phyloP scores from a whole-genome alignment of 495 filamentous ascomycete genomes.

The Bombardia bombarda region DNA sequence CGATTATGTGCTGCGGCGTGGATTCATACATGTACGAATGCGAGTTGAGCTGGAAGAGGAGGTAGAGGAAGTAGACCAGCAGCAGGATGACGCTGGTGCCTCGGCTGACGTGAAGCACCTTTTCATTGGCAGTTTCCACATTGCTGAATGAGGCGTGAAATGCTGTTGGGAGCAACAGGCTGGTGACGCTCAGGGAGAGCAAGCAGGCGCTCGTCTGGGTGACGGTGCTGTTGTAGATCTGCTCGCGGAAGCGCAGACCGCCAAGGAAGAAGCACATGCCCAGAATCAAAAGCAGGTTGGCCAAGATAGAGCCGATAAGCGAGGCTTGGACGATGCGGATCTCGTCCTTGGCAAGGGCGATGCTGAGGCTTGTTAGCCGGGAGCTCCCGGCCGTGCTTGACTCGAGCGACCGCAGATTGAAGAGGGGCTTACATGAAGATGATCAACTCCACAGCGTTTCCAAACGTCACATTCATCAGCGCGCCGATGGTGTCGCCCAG shows the following conservation, averaged over 20 bases:
- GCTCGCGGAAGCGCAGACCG: slow-evolving; percentile 77
- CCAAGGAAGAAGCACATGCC: slow-evolving; percentile 85
- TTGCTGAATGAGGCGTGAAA: slow-evolving; percentile 76
- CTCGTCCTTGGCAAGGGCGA: slow-evolving; percentile 49
- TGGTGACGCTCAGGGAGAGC: slow-evolving; percentile 77
- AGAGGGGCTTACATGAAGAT: slow-evolving; percentile 46
- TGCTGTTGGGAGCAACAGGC: slow-evolving; percentile 60
- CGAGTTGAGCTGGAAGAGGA: slow-evolving; percentile 84
- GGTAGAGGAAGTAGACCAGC: slow-evolving; percentile 72
- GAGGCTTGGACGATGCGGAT: slow-evolving; percentile 86
- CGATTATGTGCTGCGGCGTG: slow-evolving; percentile 78
- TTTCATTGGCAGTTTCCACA: slow-evolving; percentile 47
- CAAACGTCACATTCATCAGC: slow-evolving; percentile 79
- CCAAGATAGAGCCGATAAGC: slow-evolving; percentile 78
- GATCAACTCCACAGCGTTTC: slow-evolving; percentile 84
- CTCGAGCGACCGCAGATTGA: not conserved
- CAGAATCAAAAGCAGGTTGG: slow-evolving; percentile 77
- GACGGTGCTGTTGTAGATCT: slow-evolving; percentile 88
- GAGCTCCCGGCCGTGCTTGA: too few species aligned
- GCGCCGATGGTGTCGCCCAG: slow-evolving; percentile 77
- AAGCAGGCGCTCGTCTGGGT: slow-evolving; percentile 92
- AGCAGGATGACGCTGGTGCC: slow-evolving; percentile 81
- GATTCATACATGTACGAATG: slow-evolving; percentile 87
- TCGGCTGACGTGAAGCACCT: slow-evolving; percentile 72
- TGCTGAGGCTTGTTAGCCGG: too few species aligned